Evolutionary conservation across 208 protist genomes (phyloP), one percentile per base, ranked within the genome.

Genomic region (Acanthamoeba divionensis): DNA sequence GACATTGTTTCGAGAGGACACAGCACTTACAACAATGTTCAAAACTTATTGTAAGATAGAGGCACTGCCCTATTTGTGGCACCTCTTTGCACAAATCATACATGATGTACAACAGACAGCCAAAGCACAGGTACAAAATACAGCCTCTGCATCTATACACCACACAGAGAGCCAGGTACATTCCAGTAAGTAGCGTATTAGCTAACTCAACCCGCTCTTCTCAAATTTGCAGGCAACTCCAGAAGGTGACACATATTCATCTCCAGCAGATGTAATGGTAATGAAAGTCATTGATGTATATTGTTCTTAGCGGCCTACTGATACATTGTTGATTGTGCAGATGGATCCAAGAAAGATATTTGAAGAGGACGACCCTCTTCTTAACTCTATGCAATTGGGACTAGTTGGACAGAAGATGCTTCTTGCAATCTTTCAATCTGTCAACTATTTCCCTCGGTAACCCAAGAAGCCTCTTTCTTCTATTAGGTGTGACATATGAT

Each of bases 1-100:
- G 71, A 80, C 71, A 26, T 12, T 80, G 71, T 80, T 80, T 50
- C 3, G 71, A 18, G 71, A 80, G 71, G 71, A 80, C 71, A 80
- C 71, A 31, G 71, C 71, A 15, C 44, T 80, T 5, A 80, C 71
- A 15, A 80, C 71, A 12, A 80, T 80, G 71, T 80, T 80, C 71
- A 80, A 80, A 50, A 50, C 60, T n/a, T 80, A 50, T 44, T 80
- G 48, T 26, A 80, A 80, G 45, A 33, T 80, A 31, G 71, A 80
- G 71, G 71, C 71, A 44, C 54, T 80, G 71, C 71, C 71, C 71
- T 80, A 80, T 33, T 50, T 80, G 9, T 80, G 71, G 71, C 47
- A 57, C 36, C 54, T 13, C 71, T 80, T 80, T 24, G 71, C 71
- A 10, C 71, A 50, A 8, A 44, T 80, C 44, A 50, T 80, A 26